These are phyloP conservation scores for Chaetoceros tenuissimus DNA, from an alignment of 108 stramenopile species.

Conservation along the genomic window DNA sequence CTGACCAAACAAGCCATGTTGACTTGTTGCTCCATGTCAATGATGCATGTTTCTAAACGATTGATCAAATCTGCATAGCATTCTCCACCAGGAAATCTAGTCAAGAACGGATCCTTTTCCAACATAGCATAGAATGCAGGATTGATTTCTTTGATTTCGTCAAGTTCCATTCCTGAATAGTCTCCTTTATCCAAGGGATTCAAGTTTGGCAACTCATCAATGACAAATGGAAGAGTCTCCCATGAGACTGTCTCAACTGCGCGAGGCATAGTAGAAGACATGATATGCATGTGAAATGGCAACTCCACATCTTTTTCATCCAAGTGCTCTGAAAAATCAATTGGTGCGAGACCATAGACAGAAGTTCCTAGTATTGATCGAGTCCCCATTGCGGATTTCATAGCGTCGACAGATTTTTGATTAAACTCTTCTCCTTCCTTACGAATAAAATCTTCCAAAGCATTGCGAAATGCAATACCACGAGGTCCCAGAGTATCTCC, in stretches of 20 bases:
- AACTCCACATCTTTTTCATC: slow-evolving; percentile 9
- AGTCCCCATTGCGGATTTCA: slow-evolving; percentile 26
- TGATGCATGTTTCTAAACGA: slow-evolving; percentile 69
- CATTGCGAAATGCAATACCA: slow-evolving; percentile 66
- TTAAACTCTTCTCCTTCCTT: slow-evolving; percentile 62
- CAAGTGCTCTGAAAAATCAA: slow-evolving; percentile 14
- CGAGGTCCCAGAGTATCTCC: slow-evolving; percentile 53
- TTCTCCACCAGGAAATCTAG: slow-evolving; percentile 89
- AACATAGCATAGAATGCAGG: slow-evolving; percentile 69
- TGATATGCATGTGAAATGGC: slow-evolving; percentile 58
- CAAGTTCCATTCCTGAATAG: slow-evolving; percentile 73
- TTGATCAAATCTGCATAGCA: slow-evolving; percentile 76
- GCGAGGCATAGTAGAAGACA: slow-evolving; percentile 77
- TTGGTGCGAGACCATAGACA: slow-evolving; percentile 43
- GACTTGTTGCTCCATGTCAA: slow-evolving; percentile 87
- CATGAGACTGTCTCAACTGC: slow-evolving; percentile 69
- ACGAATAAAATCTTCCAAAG: slow-evolving; percentile 45
- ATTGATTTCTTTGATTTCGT: slow-evolving; percentile 52
- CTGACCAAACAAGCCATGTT: slow-evolving; percentile 79
- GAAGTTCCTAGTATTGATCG: slow-evolving; percentile 46
- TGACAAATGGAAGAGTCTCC: slow-evolving; percentile 32
- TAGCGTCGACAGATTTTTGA: slow-evolving; percentile 24
- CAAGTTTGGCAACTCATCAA: slow-evolving; percentile 65
- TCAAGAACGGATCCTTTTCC: slow-evolving; percentile 67
- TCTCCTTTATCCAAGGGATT: slow-evolving; percentile 92